Percentiles rank a stretch among this genome's conserved stretches.
Conservation (phyloP, 1,139 yeast genomes). For the Lodderomyces margitis region DNA sequence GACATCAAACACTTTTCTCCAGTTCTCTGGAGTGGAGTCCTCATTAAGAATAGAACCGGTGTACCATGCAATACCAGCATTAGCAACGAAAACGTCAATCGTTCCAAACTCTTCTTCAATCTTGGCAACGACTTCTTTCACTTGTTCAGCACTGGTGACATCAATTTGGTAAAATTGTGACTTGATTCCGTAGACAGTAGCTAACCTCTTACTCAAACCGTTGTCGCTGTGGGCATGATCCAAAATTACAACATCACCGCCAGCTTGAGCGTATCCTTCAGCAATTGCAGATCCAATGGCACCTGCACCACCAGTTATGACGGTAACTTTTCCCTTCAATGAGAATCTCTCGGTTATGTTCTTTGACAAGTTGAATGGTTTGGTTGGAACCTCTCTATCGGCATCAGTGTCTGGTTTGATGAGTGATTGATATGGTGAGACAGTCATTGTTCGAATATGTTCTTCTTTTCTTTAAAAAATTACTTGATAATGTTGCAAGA, state of each 20-base stretch:
- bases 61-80: conserved; percentile 85
- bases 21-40: conserved; percentile 43
- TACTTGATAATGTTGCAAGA: neutral
- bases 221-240: conserved; percentile 49
- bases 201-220: conserved; percentile 47
- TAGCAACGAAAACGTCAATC: conserved; percentile 80
- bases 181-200: conserved; percentile 56
- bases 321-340: conserved; percentile 73
- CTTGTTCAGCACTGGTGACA: conserved; percentile 57
- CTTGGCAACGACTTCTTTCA: conserved; percentile 50
- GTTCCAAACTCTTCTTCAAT: conserved; percentile 65
- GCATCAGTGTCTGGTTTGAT: conserved; percentile 25
- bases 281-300: conserved; percentile 83
- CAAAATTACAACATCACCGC: conserved; percentile 78
- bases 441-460: conserved; percentile 6
- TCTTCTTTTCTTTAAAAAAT: too few species aligned
- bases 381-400: conserved; percentile 21
- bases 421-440: conserved; percentile 16
- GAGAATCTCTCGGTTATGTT: conserved; percentile 50
- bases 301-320: conserved; percentile 78
- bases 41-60: conserved; percentile 66
- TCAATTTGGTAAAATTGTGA: conserved; percentile 67
- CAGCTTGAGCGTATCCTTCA: conserved; percentile 79
- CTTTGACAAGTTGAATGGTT: conserved; percentile 23
- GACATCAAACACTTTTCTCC: conserved; percentile 50